Evolutionary conservation across 345 rosid genomes (phyloP), one percentile per base, ranked within the genome.

Genomic region (Salix arbutifolia): DNA sequence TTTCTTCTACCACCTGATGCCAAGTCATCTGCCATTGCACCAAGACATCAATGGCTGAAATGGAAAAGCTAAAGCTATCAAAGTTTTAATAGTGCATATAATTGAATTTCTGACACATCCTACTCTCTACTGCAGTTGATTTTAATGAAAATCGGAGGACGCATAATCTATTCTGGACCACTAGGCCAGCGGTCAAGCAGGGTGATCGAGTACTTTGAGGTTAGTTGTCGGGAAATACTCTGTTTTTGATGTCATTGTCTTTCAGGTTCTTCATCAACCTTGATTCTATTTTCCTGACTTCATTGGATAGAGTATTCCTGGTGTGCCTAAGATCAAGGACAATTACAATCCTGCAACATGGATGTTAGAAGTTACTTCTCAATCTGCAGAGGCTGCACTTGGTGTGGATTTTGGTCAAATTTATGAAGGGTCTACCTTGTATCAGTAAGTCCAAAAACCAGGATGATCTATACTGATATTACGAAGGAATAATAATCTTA

Each of bases 281-380:
- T 53, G 26, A 44, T 42, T 76, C 23, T 31, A 52, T 26, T 50
- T 67, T 23, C 18, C 3, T 52, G 23, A 46, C 77, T n/a, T 70
- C 4, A 11, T 31, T 70, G 65, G 67, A 26, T 60, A 94, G 97
- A 74, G 83, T 28, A 79, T 94, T 18, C 75, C 85, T 65, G 92
- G 94, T 50, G 89, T 87, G 75, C 74, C 85, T 1, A 90, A 89
- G 79, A 91, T 91, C 23, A 88, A 68, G 82, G 85, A 87, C 58
- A 92, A 88, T 58, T 84, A 82, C 72, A 94, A 94, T 78, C 98
- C 98, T 28, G 90, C 94, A 46, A 92, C 98, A 70, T 94, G 97
- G 97, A 85, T 92, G 87, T 71, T 94, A 73, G 97, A 92, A 40
- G 85, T 88, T 42, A 86, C 94, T 78, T 91, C 92, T 67, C 73